Percentiles rank a stretch among this genome's conserved stretches.
Evolutionary conservation across 441 rosid species (phyloP).

Genomic region (Macaranga tanarius): DNA sequence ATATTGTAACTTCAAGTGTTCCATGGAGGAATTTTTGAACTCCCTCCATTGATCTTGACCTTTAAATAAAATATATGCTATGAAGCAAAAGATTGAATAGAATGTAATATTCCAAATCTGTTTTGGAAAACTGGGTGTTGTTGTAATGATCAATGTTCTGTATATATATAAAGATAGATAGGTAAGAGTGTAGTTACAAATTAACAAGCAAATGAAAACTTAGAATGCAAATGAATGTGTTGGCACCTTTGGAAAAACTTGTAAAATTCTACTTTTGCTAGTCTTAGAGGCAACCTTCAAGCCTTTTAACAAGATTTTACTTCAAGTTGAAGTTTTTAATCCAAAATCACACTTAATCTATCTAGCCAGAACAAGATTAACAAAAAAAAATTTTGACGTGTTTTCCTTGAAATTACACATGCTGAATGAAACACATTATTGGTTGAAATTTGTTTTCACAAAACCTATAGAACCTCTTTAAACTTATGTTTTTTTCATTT

Average conservation of each 20-base stretch:
- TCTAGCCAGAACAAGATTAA: neutral
- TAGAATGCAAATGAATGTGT: constrained; percentile 31
- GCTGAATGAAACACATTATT: too few species aligned
- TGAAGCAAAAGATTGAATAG: neutral
- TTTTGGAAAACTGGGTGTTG: constrained; percentile 7
- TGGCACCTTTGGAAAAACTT: constrained; percentile 44
- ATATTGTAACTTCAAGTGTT: constrained; percentile 79
- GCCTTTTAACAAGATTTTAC: constrained; percentile 31
- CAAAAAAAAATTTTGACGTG: neutral
- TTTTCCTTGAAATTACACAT: neutral
- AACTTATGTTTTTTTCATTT: too few species aligned
- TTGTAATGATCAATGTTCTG: neutral
- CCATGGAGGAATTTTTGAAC: constrained; percentile 66
- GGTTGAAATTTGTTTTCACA: too few species aligned
- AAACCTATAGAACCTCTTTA: too few species aligned
- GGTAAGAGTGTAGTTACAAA: constrained; percentile 4
- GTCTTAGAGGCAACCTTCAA: constrained; percentile 51
- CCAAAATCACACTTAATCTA: constrained; percentile 28
- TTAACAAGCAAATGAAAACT: constrained; percentile 38
- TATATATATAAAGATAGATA: constrained; percentile 30
- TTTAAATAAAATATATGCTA: neutral
- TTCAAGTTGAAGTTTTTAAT: constrained; percentile 45
- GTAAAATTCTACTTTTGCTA: constrained; percentile 35
- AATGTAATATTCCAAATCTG: constrained; percentile 6
- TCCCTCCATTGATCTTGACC: constrained; percentile 40